Evolutionary conservation across 345 rosid genomes (phyloP).

Genomic region (Aquilaria sinensis): DNA sequence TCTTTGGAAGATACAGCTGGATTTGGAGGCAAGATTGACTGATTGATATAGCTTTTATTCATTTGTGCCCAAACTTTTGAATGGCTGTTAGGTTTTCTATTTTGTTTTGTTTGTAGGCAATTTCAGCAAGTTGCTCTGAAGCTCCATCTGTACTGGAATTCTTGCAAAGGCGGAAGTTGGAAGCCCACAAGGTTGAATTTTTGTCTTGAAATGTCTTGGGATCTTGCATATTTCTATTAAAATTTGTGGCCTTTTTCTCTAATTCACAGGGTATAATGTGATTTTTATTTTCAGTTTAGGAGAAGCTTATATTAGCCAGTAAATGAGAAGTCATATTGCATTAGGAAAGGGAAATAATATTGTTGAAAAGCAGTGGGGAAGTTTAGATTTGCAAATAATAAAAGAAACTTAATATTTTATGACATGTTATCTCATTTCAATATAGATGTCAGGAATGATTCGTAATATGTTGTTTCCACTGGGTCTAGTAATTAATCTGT

Average conservation of each 20-base stretch:
- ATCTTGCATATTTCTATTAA: too few relatives aligned
- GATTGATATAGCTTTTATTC: background rate
- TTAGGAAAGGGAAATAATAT: too few relatives aligned
- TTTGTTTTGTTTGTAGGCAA: conserved; percentile 55
- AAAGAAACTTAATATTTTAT: too few relatives aligned
- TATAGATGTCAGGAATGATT: background rate
- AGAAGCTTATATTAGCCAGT: too few relatives aligned
- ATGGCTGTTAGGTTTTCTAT: background rate
- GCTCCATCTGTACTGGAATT: conserved; percentile 79
- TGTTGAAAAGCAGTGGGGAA: too few relatives aligned
- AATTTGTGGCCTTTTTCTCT: too few relatives aligned
- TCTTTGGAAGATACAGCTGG: conserved; percentile 89
- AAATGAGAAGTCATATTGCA: too few relatives aligned
- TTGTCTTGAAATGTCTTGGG: background rate
- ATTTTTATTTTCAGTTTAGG: too few relatives aligned
- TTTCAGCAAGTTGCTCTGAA: conserved; percentile 93
- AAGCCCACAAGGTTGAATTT: conserved; percentile 70
- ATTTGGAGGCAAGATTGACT: conserved; percentile 67
- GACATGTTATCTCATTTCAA: background rate
- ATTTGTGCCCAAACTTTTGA: background rate
- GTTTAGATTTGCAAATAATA: too few relatives aligned
- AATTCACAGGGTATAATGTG: too few relatives aligned
- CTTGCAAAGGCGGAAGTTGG: conserved; percentile 87
- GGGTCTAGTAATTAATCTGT: background rate
- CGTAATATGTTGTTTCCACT: background rate